Conservation (phyloP, 164 flowering plant genomes). For the Buxus sempervirens region DNA sequence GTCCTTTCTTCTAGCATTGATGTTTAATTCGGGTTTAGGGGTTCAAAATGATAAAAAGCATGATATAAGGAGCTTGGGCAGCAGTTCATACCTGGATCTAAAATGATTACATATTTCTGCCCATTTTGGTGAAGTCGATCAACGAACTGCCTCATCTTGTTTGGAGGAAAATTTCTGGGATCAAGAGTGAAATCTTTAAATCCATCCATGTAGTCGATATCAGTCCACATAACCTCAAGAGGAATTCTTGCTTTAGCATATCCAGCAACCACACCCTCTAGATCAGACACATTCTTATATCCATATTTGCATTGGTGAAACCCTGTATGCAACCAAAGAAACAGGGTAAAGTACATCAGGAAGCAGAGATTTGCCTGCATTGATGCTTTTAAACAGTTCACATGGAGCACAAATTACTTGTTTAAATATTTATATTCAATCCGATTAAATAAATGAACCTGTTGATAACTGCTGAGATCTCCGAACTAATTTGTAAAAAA, state of each 20-base stretch:
- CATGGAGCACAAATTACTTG: too few species aligned
- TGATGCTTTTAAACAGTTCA: background rate
- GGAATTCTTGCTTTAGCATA: conserved; percentile 79
- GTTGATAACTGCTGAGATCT: too few species aligned
- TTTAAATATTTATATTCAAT: too few species aligned
- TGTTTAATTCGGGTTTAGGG: too few species aligned
- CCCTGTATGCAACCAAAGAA: conserved; percentile 43
- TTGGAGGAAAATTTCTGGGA: conserved; percentile 64
- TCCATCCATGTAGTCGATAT: conserved; percentile 84
- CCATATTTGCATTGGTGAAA: conserved; percentile 91
- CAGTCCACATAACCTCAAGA: conserved; percentile 92
- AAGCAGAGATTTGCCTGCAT: background rate
- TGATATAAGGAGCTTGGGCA: background rate
- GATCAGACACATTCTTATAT: conserved; percentile 55
- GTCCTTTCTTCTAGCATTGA: too few species aligned
- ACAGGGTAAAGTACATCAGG: background rate
- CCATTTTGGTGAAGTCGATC: conserved; percentile 56
- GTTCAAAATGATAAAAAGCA: background rate
- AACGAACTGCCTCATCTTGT: conserved; percentile 47
- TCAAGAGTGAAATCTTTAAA: conserved; percentile 80
- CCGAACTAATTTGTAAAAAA: too few species aligned
- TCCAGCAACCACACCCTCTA: conserved; percentile 68
- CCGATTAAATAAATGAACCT: too few species aligned
- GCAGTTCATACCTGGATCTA: conserved; percentile 66
- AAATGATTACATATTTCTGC: conserved; percentile 63